Evolutionary conservation across 768 basidiomycete species (phyloP).

Genomic region (Xerocomellus amylosporus): DNA sequence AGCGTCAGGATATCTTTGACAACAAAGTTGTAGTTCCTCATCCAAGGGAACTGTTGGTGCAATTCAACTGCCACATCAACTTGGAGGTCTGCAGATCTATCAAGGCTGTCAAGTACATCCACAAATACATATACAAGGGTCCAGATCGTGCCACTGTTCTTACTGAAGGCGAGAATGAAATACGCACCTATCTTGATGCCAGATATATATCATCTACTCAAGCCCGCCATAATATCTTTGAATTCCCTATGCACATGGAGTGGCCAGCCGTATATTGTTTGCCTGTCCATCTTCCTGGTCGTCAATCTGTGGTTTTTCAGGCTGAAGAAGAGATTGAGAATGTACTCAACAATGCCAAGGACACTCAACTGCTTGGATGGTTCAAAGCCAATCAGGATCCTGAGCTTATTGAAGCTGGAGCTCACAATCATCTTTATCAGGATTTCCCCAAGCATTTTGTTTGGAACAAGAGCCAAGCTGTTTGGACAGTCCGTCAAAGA

Average conservation of each 20-base stretch:
- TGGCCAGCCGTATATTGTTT: constrained; percentile 8
- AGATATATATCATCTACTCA: not conserved
- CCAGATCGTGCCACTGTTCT: no score
- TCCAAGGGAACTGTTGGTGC: constrained; percentile 18
- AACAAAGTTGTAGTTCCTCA: not conserved
- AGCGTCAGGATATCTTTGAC: constrained; percentile 1
- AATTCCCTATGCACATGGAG: constrained; percentile 3
- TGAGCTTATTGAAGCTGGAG: not conserved
- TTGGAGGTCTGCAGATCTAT: no score
- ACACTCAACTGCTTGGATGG: no score
- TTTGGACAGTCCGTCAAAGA: constrained; percentile 31
- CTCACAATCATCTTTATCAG: constrained; percentile 26
- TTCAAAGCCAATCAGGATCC: not conserved
- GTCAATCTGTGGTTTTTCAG: not conserved
- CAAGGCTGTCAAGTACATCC: no score
- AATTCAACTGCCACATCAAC: not conserved
- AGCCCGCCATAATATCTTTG: not conserved
- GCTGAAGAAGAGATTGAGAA: not conserved
- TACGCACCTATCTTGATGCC: no score
- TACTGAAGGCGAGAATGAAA: no score
- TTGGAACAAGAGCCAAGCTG: constrained; percentile 14
- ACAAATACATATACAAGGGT: no score
- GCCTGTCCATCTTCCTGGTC: not conserved
- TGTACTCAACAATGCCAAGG: not conserved
- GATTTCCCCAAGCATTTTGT: constrained; percentile 34